Percentiles rank a stretch among this genome's conserved stretches.
These are phyloP conservation scores for Leccinum ochraceum DNA, from an alignment of 768 basidiomycete genomes.

Conservation along the genomic window DNA sequence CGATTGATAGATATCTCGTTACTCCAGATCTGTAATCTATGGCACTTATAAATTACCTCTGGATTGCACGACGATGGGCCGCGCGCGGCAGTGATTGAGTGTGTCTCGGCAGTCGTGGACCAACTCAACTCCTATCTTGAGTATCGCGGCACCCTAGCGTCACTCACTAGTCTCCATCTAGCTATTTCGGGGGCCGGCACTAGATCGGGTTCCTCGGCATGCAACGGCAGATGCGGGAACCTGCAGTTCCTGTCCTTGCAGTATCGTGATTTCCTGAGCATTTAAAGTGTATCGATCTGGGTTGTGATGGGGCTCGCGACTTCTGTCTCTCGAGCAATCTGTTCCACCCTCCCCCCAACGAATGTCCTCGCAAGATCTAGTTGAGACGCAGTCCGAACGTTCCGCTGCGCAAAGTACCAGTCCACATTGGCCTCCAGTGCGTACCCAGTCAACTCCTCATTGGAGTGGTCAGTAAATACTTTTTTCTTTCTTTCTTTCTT, in stretches of 20 bases:
- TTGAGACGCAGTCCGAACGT: background rate
- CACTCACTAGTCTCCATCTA: background rate
- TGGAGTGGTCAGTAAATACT: background rate
- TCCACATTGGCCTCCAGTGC: slow-evolving; percentile 1
- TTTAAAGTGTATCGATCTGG: slow-evolving; percentile 17
- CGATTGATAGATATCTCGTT: background rate
- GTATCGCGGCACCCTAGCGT: background rate
- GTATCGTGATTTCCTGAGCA: slow-evolving; percentile 7
- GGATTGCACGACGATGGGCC: background rate
- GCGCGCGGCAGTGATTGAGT: background rate
- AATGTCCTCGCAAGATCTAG: slow-evolving; percentile 8
- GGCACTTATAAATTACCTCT: background rate
- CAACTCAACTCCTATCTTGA: background rate
- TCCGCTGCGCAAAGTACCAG: background rate
- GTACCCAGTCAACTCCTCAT: background rate
- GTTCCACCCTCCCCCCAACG: background rate
- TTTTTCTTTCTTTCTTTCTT: too few relatives aligned
- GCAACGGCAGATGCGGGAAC: slow-evolving; percentile 4
- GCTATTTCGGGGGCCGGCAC: slow-evolving; percentile 5
- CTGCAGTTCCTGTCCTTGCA: slow-evolving; percentile 8
- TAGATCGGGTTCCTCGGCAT: slow-evolving; percentile 20
- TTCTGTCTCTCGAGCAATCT: slow-evolving; percentile 1
- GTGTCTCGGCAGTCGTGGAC: background rate
- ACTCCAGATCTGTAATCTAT: background rate
- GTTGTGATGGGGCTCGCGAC: slow-evolving; percentile 1